Evolutionary conservation across 345 rosid genomes (phyloP).

Genomic region (Boechera retrofracta): DNA sequence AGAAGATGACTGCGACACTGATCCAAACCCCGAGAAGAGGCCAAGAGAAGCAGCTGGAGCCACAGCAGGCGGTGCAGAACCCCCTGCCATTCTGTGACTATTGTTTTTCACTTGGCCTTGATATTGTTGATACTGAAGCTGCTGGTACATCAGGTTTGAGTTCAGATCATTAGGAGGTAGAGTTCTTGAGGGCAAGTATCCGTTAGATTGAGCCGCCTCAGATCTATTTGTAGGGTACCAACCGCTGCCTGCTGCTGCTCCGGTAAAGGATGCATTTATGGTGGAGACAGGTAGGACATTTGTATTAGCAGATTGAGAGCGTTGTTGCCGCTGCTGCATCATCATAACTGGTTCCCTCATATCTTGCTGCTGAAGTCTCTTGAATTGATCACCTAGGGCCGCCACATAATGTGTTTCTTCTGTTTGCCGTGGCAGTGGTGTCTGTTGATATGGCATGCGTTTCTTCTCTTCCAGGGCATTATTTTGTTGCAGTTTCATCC

Average conservation of each 20-base stretch:
- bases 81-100: conserved; percentile 48
- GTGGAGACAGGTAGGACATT: conserved; percentile 59
- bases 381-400: conserved; percentile 59
- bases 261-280: conserved; percentile 59
- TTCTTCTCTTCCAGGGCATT: conserved; percentile 56
- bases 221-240: conserved; percentile 62
- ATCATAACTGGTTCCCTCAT: conserved; percentile 67
- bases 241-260: conserved; percentile 45
- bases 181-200: conserved; percentile 56
- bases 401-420: conserved; percentile 58
- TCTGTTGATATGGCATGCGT: conserved; percentile 61
- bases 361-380: conserved; percentile 61
- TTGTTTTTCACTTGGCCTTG: conserved; percentile 54
- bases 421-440: conserved; percentile 52
- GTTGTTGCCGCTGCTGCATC: conserved; percentile 79
- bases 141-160: conserved; percentile 61
- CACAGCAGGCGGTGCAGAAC: conserved; percentile 52
- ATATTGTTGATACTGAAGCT: conserved; percentile 63
- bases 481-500: conserved; percentile 63
- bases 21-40: conserved; percentile 74
- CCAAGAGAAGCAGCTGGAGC: conserved; percentile 92
- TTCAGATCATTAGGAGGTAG: conserved; percentile 47
- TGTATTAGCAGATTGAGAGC: conserved; percentile 52
- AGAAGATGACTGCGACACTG: conserved; percentile 52
- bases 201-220: conserved; percentile 64